A percentile compares a stretch with the other conserved stretches of the same genome.
These are phyloP conservation scores for Cordyceps javanica DNA, from an alignment of 2,329 filamentous ascomycete genomes.

Conservation along the genomic window DNA sequence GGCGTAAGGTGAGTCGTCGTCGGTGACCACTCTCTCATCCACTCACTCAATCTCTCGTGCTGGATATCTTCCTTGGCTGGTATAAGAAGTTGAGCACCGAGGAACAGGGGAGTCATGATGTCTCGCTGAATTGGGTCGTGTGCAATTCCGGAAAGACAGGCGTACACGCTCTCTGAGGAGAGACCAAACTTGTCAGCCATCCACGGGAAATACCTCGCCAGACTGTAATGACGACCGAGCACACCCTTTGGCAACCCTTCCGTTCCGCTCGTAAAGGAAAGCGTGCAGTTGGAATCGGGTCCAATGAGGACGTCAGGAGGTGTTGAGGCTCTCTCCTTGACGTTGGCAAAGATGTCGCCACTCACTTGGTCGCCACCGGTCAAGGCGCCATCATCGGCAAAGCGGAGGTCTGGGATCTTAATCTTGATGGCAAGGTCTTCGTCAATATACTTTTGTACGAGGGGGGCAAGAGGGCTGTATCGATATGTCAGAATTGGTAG, in stretches of 20 bases:
- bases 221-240: slow-evolving; percentile 75
- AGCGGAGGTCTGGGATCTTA: slow-evolving; percentile 64
- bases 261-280: slow-evolving; percentile 67
- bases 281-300: slow-evolving; percentile 74
- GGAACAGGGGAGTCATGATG: slow-evolving; percentile 85
- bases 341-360: slow-evolving; percentile 58
- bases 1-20: slow-evolving; percentile 88
- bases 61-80: slow-evolving; percentile 79
- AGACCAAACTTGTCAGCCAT: slow-evolving; percentile 81
- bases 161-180: slow-evolving; percentile 67
- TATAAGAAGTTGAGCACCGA: slow-evolving; percentile 73
- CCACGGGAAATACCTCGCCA: slow-evolving; percentile 87
- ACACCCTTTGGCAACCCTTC: slow-evolving; percentile 85
- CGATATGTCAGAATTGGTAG: background rate
- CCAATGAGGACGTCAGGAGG: slow-evolving; percentile 72
- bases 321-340: slow-evolving; percentile 43
- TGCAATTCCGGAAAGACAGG: slow-evolving; percentile 70
- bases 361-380: slow-evolving; percentile 61
- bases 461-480: slow-evolving; percentile 28
- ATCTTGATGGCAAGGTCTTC: slow-evolving; percentile 67
- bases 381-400: slow-evolving; percentile 66
- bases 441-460: slow-evolving; percentile 58
- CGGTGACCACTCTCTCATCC: slow-evolving; percentile 70
- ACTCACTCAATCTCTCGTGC: slow-evolving; percentile 80
- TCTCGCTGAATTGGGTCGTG: slow-evolving; percentile 66